A percentile compares a stretch with the other conserved stretches of the same genome.
Evolutionary conservation across 441 rosid genomes (phyloP).

Genomic region (Gossypium aridum): DNA sequence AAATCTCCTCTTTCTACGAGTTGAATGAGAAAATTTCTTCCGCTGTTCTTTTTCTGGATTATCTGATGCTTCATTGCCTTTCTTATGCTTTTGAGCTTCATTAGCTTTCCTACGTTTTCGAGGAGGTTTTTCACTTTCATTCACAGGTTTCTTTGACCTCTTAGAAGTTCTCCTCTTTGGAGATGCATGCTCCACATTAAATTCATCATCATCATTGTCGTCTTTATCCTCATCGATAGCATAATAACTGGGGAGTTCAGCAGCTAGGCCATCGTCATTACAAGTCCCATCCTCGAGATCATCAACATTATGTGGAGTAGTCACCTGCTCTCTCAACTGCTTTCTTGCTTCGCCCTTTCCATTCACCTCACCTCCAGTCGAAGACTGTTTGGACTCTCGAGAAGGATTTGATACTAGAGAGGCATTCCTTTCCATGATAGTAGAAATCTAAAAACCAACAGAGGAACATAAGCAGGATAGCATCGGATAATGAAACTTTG

Average conservation of each 20-base stretch:
- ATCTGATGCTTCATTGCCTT: constrained; percentile 27
- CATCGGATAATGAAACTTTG: constrained; percentile 1
- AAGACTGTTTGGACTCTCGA: constrained; percentile 21
- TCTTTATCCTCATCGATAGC: constrained; percentile 27
- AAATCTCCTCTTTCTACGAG: constrained; percentile 55
- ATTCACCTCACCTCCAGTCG: constrained; percentile 14
- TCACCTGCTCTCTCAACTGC: constrained; percentile 14
- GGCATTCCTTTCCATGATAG: constrained; percentile 20
- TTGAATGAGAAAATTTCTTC: constrained; percentile 71
- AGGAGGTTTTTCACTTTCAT: constrained; percentile 26
- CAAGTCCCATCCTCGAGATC: constrained; percentile 1
- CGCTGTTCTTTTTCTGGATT: constrained; percentile 32
- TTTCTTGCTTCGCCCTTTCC: constrained; percentile 26
- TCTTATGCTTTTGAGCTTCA: constrained; percentile 40
- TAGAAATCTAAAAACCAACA: constrained; percentile 23
- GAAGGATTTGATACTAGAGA: constrained; percentile 16
- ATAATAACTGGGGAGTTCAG: constrained; percentile 28
- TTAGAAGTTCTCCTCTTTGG: constrained; percentile 27
- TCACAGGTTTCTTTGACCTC: constrained; percentile 32
- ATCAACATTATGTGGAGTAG: constrained; percentile 13
- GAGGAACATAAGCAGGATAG: not conserved
- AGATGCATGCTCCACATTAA: constrained; percentile 21
- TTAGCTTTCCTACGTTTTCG: constrained; percentile 34
- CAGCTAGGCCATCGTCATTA: constrained; percentile 3
- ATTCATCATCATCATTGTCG: constrained; percentile 18